Percentiles rank a stretch among this genome's conserved stretches.
These are phyloP conservation scores for Cordyceps cateniannulata DNA, from an alignment of 2,329 filamentous ascomycete genomes.

Conservation along the genomic window DNA sequence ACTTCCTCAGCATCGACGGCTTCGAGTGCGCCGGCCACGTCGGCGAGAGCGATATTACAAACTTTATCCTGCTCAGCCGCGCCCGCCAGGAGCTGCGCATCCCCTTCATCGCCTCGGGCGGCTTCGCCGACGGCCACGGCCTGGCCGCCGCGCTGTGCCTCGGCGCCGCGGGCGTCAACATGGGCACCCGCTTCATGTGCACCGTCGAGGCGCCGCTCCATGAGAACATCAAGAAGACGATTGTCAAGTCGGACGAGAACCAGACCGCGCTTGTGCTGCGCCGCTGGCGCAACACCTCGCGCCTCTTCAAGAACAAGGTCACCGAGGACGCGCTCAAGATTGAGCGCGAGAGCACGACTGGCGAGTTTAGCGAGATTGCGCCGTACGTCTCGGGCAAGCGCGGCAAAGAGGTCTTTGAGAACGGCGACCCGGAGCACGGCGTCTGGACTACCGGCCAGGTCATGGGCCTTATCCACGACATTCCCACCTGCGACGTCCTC, in stretches of 20 bases:
- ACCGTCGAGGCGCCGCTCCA: slow-evolving; percentile 92
- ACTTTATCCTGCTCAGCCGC: slow-evolving; percentile 79
- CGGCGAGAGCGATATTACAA: slow-evolving; percentile 80
- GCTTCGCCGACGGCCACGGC: slow-evolving; percentile 91
- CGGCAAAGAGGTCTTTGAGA: slow-evolving; percentile 84
- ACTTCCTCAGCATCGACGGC: slow-evolving; percentile 94
- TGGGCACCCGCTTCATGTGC: slow-evolving; percentile 98
- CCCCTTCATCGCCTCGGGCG: slow-evolving; percentile 92
- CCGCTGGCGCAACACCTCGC: slow-evolving; percentile 86
- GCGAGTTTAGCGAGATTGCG: slow-evolving; percentile 84
- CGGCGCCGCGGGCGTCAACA: slow-evolving; percentile 92
- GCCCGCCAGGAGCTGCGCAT: slow-evolving; percentile 78
- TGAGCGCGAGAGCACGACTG: slow-evolving; percentile 74
- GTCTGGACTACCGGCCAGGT: slow-evolving; percentile 98
- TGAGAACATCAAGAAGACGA: slow-evolving; percentile 85
- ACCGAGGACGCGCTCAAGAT: slow-evolving; percentile 72
- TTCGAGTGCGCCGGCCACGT: slow-evolving; percentile 95
- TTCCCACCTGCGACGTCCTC: slow-evolving; percentile 66
- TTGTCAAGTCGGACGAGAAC: slow-evolving; percentile 81
- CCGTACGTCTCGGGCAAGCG: slow-evolving; percentile 85
- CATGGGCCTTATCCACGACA: slow-evolving; percentile 80
- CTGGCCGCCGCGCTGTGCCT: slow-evolving; percentile 84
- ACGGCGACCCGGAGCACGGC: slow-evolving; percentile 84
- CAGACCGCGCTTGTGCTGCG: slow-evolving; percentile 85
- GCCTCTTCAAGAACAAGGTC: slow-evolving; percentile 88